Base-by-base conservation (phyloP, 164 flowering plant genomes). In the Nelumbo lutea region DNA sequence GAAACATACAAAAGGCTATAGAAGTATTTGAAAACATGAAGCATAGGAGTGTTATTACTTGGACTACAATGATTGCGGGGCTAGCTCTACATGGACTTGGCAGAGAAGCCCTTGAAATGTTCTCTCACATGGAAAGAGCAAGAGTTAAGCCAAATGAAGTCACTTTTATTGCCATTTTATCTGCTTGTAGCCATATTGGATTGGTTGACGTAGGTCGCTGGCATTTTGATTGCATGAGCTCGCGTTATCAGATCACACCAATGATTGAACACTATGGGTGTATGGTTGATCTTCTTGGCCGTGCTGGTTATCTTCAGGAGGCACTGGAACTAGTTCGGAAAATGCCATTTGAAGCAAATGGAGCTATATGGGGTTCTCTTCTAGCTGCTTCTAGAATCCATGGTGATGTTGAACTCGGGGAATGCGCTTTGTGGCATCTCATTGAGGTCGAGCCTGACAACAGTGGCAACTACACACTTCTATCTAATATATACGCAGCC, bases 331-430 rank as follows among this genome's bases (percentile, higher is more conserved):
- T 90, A 6, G 68, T 82, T 8, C 71, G 9, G 44, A 40, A 14
- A 64, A 87, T 88, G 92, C 96, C 96, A 27, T 86, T 79, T 78
- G 80, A 83, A 71, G 82, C 90, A 11, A 88, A 84, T 76, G 86
- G 80, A n/a, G 87, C 88, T n/a, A 78, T 88, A 51, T 90, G 96
- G 96, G 96, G 96, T 0, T 81, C 92, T 27, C 78, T 90, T 58
- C 86, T 90, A n/a, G 84, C 89, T 68, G 85, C 89, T 65, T 73
- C 88, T 11, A 84, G 81, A 65, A 67, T 76, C n/a, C 72, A 86
- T 71, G 80, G 80, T 0, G 79, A 85, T 76, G 68, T 78, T 40
- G 80, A 78, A 65, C 85, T 89, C 62, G 96, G 83, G 42, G 76
- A 79, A 69, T 38, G 55, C 52, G 90, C 96, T 58, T 55, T 84